Conservation (phyloP, 1,284 basidiomycete genomes). For the Mrakiaceae sp. region DNA sequence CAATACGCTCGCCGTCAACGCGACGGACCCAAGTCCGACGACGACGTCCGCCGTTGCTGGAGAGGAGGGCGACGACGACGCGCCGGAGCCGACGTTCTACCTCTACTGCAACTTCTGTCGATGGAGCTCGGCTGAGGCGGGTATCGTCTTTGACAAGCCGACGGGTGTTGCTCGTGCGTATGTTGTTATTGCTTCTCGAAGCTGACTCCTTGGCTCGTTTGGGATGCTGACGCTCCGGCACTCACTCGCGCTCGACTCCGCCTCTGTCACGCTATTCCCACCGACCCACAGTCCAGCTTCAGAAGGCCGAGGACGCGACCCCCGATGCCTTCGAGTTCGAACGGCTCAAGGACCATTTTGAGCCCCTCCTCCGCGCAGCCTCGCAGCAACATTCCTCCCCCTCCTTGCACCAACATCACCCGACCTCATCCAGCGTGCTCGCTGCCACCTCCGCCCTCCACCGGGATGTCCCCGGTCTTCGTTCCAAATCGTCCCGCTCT, state of each 20-base stretch:
- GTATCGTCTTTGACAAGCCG: conserved; percentile 89
- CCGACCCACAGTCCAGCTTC: conserved; percentile 59
- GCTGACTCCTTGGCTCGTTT: too few species aligned
- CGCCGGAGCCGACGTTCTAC: conserved; percentile 60
- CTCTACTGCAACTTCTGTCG: conserved; percentile 83
- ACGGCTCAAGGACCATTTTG: conserved; percentile 84
- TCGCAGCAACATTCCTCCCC: conserved; percentile 35
- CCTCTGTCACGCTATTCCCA: background rate
- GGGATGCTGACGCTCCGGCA: too few species aligned
- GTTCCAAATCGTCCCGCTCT: conserved; percentile 5
- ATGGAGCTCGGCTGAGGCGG: conserved; percentile 87
- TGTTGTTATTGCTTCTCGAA: background rate
- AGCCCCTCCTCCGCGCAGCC: conserved; percentile 50
- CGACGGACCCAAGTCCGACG: conserved; percentile 38
- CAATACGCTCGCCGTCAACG: conserved; percentile 74
- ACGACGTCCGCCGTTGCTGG: conserved; percentile 45
- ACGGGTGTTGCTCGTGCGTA: conserved; percentile 75
- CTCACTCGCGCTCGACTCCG: too few species aligned
- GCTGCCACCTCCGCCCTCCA: conserved; percentile 71
- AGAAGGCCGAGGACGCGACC: conserved; percentile 73
- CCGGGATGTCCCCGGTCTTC: conserved; percentile 43
- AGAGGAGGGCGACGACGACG: background rate
- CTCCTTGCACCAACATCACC: conserved; percentile 47
- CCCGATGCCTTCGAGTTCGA: conserved; percentile 81
- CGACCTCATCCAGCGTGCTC: conserved; percentile 52